Evolutionary conservation across 148 eudicot genomes (phyloP).

Genomic region (Spergularia bocconei): DNA sequence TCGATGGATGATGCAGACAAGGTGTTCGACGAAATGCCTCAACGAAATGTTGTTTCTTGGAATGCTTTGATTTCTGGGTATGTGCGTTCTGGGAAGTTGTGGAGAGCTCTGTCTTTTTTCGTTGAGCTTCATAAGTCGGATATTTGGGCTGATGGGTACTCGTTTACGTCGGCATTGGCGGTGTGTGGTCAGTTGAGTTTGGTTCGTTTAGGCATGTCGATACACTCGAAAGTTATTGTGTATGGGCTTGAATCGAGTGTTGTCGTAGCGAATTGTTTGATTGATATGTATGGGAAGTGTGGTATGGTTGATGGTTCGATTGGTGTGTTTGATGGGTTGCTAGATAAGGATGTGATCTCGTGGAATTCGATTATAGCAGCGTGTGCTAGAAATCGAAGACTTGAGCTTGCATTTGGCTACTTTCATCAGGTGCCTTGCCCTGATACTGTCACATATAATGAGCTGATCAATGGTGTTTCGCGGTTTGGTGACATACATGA

Average conservation of each 20-base stretch:
- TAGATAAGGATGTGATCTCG: constrained; percentile 55
- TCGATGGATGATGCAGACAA: constrained; percentile 43
- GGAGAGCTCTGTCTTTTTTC: constrained; percentile 51
- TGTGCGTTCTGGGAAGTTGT: constrained; percentile 57
- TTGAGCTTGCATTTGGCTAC: constrained; percentile 50
- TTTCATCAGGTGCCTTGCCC: constrained; percentile 56
- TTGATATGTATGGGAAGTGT: constrained; percentile 88
- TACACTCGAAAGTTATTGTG: constrained; percentile 61
- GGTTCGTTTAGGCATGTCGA: constrained; percentile 45
- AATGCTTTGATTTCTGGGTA: constrained; percentile 78
- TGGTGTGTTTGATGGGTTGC: constrained; percentile 37
- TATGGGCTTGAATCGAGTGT: constrained; percentile 45
- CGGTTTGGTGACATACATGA: constrained; percentile 67
- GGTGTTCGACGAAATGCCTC: constrained; percentile 70
- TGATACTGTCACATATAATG: constrained; percentile 72
- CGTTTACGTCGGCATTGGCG: constrained; percentile 58
- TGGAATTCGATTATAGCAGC: constrained; percentile 88
- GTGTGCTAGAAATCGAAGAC: constrained; percentile 50
- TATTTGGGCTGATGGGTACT: constrained; percentile 50
- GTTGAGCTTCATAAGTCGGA: constrained; percentile 47
- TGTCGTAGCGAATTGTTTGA: constrained; percentile 64
- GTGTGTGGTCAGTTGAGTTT: constrained; percentile 59
- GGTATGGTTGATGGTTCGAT: constrained; percentile 41
- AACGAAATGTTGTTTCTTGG: constrained; percentile 67
- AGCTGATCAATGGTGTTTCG: constrained; percentile 64